Conservation (phyloP, 2,329 filamentous ascomycete genomes). For the Fonsecaea nubica region DNA sequence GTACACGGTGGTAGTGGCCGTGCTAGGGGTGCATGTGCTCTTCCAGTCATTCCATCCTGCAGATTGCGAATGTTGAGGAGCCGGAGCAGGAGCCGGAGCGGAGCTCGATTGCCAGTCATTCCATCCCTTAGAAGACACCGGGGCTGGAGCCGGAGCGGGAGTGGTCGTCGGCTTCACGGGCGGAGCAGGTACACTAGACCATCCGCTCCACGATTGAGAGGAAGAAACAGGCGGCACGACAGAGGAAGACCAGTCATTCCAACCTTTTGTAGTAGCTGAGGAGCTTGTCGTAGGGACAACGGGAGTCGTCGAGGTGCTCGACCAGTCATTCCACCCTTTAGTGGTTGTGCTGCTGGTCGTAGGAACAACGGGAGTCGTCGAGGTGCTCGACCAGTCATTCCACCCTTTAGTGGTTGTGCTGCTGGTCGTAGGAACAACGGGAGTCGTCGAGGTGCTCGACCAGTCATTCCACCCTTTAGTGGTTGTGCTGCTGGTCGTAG, state of each 20-base stretch:
- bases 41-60: slow-evolving; percentile 20
- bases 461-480: slow-evolving; percentile 1
- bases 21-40: slow-evolving; percentile 9
- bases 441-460: not conserved
- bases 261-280: not conserved
- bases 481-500: slow-evolving; percentile 1
- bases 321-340: slow-evolving; percentile 12
- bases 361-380: not conserved
- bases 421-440: not conserved
- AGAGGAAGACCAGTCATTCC: slow-evolving; percentile 11
- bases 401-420: not conserved
- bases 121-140: slow-evolving; percentile 6
- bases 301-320: not conserved
- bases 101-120: slow-evolving; percentile 2
- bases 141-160: not conserved
- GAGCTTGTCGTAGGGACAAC: not conserved
- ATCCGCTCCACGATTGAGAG: not conserved
- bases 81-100: too few species aligned
- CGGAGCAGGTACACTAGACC: not conserved
- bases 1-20: slow-evolving; percentile 17
- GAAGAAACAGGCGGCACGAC: not conserved
- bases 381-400: slow-evolving; percentile 3
- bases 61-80: not conserved
- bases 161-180: too few species aligned
- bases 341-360: slow-evolving; percentile 2